Evolutionary conservation across 371 early-diverging fungal genomes (phyloP), one percentile per base, ranked within the genome.

Genomic region (Actinomortierella ambigua): DNA sequence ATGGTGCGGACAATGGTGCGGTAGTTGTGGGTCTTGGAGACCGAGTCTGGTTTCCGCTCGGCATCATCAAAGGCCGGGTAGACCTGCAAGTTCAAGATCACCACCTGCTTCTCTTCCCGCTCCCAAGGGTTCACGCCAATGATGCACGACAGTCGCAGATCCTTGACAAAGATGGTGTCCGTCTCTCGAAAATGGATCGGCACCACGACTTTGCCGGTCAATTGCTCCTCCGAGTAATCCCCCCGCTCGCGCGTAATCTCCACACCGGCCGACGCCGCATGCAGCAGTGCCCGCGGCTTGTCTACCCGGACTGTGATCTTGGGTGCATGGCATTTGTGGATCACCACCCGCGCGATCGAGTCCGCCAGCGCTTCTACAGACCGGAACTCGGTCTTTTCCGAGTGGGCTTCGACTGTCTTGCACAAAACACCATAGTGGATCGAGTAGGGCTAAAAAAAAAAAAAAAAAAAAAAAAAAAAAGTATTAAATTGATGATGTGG

Each of bases 111-210:
- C 77, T 94, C 93, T 69, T 93, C 92, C 15, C 98, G 85, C 80
- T 98, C 98, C 94, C 96, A 97, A 15, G 94, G 88, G 71, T 97
- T 94, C 23, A 97, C 90, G 41, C 99, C 99, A 57, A 98, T 91
- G 53, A 98, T 94, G 18, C 94, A 88, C 61, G 84, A 88, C 15
- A 94, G 79, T 14, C 85, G 79, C 50, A 98, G 77, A 68, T 89
- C 88, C 62, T 90, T 84, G 54, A 98, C 91, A 76, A 91, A 90
- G 56, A 96, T 89, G 43, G 81, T 76, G 69, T 85, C 87, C 50
- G 63, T 58, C 14, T 50, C 59, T 23, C 62, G 59, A 40, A 71
- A 71, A 46, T 26, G 79, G 76, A 54, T 34, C 8, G 69, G 70
- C 23, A 42, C 42, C 15, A 43, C 61, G 1, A 61, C 54, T 2